Evolutionary conservation across 495 filamentous ascomycete species (phyloP).

Genomic region (Tuber indicum): DNA sequence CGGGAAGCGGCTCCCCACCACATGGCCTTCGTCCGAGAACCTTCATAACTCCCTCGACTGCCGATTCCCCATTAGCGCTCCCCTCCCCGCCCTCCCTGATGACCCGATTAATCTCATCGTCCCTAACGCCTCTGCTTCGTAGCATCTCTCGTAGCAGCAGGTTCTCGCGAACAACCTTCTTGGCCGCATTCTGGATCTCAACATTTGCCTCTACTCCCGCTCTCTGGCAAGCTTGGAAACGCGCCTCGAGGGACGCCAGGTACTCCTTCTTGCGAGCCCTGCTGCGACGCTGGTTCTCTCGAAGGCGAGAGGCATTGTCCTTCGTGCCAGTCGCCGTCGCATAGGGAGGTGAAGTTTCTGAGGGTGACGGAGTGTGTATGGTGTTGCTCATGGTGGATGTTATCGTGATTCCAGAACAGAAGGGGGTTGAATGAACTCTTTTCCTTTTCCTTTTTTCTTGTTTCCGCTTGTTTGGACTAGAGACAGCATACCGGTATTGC

Average conservation of each 20-base stretch:
- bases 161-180: slow-evolving; percentile 60
- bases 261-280: slow-evolving; percentile 72
- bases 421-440: not conserved
- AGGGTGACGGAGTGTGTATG: slow-evolving; percentile 6
- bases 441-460: not conserved
- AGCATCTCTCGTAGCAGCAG: slow-evolving; percentile 51
- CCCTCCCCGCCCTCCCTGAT: slow-evolving; percentile 33
- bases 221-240: slow-evolving; percentile 55
- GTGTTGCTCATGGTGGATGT: not conserved
- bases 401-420: not conserved
- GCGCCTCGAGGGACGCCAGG: slow-evolving; percentile 61
- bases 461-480: not conserved
- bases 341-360: slow-evolving; percentile 6
- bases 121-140: slow-evolving; percentile 45
- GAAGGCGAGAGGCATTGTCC: slow-evolving; percentile 48
- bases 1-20: slow-evolving; percentile 15
- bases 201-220: slow-evolving; percentile 53
- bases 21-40: slow-evolving; percentile 29
- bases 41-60: slow-evolving; percentile 33
- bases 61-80: slow-evolving; percentile 15
- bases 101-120: slow-evolving; percentile 45
- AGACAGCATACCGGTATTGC: slow-evolving; percentile 2
- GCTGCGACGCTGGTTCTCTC: slow-evolving; percentile 78
- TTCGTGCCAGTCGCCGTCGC: not conserved
- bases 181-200: slow-evolving; percentile 60